Evolutionary conservation across 176 grass and related monocot genomes (phyloP).

Genomic region (Puccinellia tenuiflora): DNA sequence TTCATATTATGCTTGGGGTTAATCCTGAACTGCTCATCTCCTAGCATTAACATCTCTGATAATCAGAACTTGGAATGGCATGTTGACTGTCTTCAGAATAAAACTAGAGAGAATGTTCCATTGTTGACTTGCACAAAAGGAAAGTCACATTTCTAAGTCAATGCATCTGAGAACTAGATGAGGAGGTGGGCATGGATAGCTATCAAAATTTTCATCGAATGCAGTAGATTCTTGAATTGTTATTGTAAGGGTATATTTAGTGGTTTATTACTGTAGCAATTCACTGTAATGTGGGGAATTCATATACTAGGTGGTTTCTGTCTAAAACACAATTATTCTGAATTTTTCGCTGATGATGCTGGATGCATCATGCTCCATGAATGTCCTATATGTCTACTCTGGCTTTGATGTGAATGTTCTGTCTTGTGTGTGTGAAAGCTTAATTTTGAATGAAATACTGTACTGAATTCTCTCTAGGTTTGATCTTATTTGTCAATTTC

Average conservation of each 20-base stretch:
- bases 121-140: neutral
- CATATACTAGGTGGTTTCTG: constrained; percentile 11
- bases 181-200: constrained; percentile 6
- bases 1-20: neutral
- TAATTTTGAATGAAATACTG: neutral
- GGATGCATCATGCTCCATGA: neutral
- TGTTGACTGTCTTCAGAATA: neutral
- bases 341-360: constrained; percentile 5
- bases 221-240: constrained; percentile 13
- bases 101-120: neutral
- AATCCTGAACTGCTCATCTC: neutral
- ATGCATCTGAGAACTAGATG: neutral
- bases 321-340: neutral
- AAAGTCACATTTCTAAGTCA: neutral
- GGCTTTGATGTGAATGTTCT: constrained; percentile 3
- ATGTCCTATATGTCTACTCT: neutral
- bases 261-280: constrained; percentile 14
- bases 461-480: neutral
- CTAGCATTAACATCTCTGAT: neutral
- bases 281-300: constrained; percentile 23
- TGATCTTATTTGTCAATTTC: neutral
- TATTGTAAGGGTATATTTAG: constrained; percentile 6
- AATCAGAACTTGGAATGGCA: neutral
- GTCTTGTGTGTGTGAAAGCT: neutral
- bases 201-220: constrained; percentile 22